These are phyloP conservation scores for Annona cherimola DNA, from an alignment of 164 flowering plant genomes.

Conservation along the genomic window DNA sequence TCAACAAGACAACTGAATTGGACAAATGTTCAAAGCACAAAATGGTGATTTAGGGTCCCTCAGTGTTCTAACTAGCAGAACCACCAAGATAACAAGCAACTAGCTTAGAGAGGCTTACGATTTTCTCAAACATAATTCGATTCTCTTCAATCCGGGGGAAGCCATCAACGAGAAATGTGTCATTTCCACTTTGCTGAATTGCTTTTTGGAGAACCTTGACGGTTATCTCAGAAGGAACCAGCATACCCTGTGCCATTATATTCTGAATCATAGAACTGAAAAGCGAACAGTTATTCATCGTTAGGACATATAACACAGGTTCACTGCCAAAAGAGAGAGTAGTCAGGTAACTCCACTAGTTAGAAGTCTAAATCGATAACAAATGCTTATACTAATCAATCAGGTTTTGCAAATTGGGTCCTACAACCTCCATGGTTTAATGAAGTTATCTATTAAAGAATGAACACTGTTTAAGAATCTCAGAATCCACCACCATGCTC, in stretches of 20 bases:
- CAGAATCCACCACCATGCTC: too few relatives aligned
- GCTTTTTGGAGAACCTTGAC: conserved; percentile 39
- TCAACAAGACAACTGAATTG: neutral
- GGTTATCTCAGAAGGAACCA: conserved; percentile 44
- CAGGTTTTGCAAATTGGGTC: too few relatives aligned
- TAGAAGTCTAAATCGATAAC: too few relatives aligned
- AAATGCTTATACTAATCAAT: too few relatives aligned
- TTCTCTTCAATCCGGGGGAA: conserved; percentile 55
- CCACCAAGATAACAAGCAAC: too few relatives aligned
- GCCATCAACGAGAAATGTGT: conserved; percentile 53
- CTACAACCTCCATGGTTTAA: too few relatives aligned
- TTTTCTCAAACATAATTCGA: conserved; percentile 24
- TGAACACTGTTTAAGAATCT: too few relatives aligned
- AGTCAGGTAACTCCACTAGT: too few relatives aligned
- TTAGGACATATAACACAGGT: too few relatives aligned
- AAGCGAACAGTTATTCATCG: neutral
- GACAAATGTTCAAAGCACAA: neutral
- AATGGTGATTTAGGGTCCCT: too few relatives aligned
- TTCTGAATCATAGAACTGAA: conserved; percentile 41
- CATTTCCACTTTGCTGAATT: conserved; percentile 30
- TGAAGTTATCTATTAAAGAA: too few relatives aligned
- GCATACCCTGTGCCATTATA: conserved; percentile 38
- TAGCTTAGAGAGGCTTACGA: conserved; percentile 20
- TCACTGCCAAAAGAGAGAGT: too few relatives aligned
- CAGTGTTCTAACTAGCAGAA: neutral